Percentiles rank a stretch among this genome's conserved stretches.
Evolutionary conservation across 176 grass and related monocot species (phyloP).

Genomic region (Carex myosuroides): DNA sequence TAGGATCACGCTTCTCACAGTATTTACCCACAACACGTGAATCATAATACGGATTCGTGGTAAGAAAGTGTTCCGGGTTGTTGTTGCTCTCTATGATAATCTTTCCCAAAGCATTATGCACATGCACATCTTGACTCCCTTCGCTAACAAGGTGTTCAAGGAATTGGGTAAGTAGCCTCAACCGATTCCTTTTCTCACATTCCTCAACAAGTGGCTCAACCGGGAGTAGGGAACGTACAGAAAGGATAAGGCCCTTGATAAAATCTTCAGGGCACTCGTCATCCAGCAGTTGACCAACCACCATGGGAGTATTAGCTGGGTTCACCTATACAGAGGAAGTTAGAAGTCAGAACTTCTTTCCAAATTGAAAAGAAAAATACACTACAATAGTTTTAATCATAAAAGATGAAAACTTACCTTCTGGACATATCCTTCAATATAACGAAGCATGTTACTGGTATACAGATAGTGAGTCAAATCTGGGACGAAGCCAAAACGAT

Average conservation of each 20-base stretch:
- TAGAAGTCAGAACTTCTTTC: conserved; percentile 12
- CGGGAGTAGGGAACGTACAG: conserved; percentile 79
- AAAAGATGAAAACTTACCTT: conserved; percentile 46
- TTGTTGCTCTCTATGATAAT: conserved; percentile 98
- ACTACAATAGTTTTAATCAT: background rate
- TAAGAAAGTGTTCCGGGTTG: conserved; percentile 94
- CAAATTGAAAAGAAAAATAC: background rate
- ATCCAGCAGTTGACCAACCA: conserved; percentile 85
- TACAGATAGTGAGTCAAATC: conserved; percentile 95
- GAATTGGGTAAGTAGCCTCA: conserved; percentile 76
- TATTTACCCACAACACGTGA: conserved; percentile 95
- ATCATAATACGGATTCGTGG: conserved; percentile 96
- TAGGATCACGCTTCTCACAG: conserved; percentile 94
- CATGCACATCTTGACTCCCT: conserved; percentile 96
- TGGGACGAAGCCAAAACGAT: conserved; percentile 96
- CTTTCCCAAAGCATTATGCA: conserved; percentile 93
- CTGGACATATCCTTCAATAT: conserved; percentile 98
- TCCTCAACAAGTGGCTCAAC: conserved; percentile 93
- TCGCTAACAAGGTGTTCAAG: conserved; percentile 88
- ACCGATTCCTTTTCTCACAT: conserved; percentile 92
- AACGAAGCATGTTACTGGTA: conserved; percentile 89
- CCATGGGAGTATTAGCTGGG: conserved; percentile 85
- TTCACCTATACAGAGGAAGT: conserved; percentile 57
- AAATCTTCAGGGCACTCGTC: conserved; percentile 99
- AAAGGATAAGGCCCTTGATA: conserved; percentile 95